These are phyloP conservation scores for Xylaria nigripes DNA, from an alignment of 495 filamentous ascomycete genomes.

Conservation along the genomic window DNA sequence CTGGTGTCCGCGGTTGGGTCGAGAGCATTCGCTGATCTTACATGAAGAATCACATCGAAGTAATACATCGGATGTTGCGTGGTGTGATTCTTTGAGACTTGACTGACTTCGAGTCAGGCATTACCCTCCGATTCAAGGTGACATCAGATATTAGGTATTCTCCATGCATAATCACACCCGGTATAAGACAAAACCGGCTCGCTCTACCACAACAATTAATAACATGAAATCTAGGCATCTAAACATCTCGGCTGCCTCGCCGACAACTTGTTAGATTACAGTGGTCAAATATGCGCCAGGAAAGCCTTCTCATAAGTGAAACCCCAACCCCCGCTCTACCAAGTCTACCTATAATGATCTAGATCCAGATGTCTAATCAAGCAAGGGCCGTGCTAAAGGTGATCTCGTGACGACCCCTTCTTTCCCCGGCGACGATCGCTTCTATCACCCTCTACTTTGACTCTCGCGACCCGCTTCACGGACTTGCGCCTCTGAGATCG, in stretches of 20 bases:
- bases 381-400: background rate
- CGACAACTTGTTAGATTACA: no score
- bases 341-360: background rate
- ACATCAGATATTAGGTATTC: no score
- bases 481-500: conserved; percentile 49
- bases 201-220: background rate
- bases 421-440: background rate
- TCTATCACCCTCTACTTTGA: background rate
- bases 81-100: no score
- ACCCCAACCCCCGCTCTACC: background rate
- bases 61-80: no score
- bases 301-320: background rate
- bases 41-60: no score
- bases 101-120: no score
- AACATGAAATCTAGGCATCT: background rate
- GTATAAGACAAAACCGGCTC: background rate
- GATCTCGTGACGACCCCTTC: background rate
- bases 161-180: background rate
- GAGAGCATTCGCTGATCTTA: no score
- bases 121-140: no score
- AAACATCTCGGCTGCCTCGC: background rate
- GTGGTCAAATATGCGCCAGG: background rate
- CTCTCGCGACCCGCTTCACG: background rate
- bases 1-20: no score
- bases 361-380: background rate